Percentiles rank a stretch among this genome's conserved stretches.
Evolutionary conservation across 192 early-diverging fungal genomes (phyloP).

Genomic region (Coemansia sp.): DNA sequence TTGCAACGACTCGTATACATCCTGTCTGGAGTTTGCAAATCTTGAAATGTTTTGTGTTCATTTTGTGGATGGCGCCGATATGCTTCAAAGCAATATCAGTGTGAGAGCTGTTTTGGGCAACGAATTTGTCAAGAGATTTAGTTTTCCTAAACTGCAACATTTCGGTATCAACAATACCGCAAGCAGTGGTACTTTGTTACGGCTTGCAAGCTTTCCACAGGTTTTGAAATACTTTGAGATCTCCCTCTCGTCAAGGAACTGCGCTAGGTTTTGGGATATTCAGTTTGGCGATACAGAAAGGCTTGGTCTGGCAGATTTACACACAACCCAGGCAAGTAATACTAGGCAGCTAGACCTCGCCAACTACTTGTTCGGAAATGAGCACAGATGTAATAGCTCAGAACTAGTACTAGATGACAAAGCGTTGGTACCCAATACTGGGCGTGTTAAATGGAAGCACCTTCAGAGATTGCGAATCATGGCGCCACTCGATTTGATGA

Average conservation of each 20-base stretch:
- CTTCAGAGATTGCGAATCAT: background rate
- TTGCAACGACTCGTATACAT: background rate
- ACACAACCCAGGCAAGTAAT: background rate
- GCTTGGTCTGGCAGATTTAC: background rate
- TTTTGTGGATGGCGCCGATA: background rate
- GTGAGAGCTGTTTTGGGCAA: background rate
- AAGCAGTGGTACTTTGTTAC: background rate
- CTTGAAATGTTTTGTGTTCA: background rate
- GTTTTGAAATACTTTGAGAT: background rate
- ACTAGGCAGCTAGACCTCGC: background rate
- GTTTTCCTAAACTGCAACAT: background rate
- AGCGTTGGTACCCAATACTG: background rate
- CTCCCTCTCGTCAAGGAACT: background rate
- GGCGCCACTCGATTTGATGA: background rate
- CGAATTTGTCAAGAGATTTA: background rate
- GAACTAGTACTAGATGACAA: background rate
- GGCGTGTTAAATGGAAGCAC: background rate
- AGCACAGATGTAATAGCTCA: background rate
- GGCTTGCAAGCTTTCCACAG: background rate
- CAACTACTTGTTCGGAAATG: background rate
- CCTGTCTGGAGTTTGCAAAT: background rate
- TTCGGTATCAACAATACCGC: background rate
- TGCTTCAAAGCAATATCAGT: conserved; percentile 7
- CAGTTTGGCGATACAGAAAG: background rate
- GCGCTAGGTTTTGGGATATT: background rate